phyloP scores from a whole-genome alignment of 2,329 filamentous ascomycete species.

The Endoconidiophora laricicola region DNA sequence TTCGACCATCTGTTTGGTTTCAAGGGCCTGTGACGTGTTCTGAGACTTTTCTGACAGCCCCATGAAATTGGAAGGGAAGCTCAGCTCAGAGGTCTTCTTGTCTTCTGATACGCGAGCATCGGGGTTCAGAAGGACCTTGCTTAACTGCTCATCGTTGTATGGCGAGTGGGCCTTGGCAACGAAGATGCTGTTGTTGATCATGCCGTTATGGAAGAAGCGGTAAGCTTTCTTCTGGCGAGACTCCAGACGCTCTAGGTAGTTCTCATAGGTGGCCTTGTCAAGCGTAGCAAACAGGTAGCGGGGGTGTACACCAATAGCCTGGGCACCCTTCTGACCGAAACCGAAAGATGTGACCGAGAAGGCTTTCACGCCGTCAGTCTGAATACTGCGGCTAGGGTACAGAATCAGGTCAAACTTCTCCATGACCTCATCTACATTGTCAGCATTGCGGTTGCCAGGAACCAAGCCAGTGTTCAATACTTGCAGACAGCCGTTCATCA shows the following conservation, averaged over 20 bases:
- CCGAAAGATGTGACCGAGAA: conserved; percentile 98
- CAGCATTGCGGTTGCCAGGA: conserved; percentile 91
- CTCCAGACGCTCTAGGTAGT: conserved; percentile 78
- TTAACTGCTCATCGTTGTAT: conserved; percentile 76
- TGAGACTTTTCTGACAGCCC: conserved; percentile 43
- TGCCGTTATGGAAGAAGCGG: conserved; percentile 92
- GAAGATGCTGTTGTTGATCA: conserved; percentile 97
- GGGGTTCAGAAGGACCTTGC: conserved; percentile 83
- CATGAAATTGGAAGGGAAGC: conserved; percentile 53
- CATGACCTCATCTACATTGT: conserved; percentile 92
- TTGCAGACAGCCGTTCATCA: conserved; percentile 97
- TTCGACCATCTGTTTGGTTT: conserved; percentile 61
- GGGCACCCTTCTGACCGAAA: conserved; percentile 97
- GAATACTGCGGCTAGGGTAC: conserved; percentile 85
- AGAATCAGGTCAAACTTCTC: conserved; percentile 97
- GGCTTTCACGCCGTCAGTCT: conserved; percentile 95
- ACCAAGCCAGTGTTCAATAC: conserved; percentile 88
- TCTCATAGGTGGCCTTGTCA: conserved; percentile 63
- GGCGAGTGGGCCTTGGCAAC: conserved; percentile 86
- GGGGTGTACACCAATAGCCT: conserved; percentile 91
- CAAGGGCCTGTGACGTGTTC: conserved; percentile 33
- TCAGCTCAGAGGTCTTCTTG: conserved; percentile 70
- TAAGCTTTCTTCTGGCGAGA: conserved; percentile 97
- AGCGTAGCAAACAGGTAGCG: conserved; percentile 93
- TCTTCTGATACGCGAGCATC: conserved; percentile 70